Evolutionary conservation across 2,329 filamentous ascomycete genomes (phyloP).

Genomic region (Aureobasidium uvarum): DNA sequence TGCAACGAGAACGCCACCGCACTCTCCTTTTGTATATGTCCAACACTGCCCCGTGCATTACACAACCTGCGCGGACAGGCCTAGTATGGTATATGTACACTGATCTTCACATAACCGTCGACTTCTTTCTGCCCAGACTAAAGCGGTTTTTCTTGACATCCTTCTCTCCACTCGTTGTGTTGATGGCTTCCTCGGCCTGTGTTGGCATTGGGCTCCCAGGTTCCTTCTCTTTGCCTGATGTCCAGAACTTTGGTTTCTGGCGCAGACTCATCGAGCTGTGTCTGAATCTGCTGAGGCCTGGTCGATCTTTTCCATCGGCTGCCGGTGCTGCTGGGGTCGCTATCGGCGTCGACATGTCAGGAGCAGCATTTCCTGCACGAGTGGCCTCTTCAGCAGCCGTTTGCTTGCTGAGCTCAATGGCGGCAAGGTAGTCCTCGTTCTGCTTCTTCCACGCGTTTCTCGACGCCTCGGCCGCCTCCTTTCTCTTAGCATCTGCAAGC

Average conservation of each 20-base stretch:
- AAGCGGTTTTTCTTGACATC: conserved; percentile 61
- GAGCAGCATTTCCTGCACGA: conserved; percentile 25
- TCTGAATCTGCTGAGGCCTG: conserved; percentile 50
- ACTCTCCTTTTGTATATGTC: conserved; percentile 17
- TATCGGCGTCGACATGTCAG: conserved; percentile 13
- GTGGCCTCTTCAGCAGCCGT: conserved; percentile 55
- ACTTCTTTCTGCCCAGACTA: conserved; percentile 71
- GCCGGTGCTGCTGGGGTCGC: conserved; percentile 22
- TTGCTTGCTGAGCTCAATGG: conserved; percentile 65
- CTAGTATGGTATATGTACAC: conserved; percentile 18
- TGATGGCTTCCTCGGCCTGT: conserved; percentile 26
- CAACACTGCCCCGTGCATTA: conserved; percentile 14
- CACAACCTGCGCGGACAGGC: conserved; percentile 8
- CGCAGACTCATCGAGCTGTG: conserved; percentile 74
- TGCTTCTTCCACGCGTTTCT: conserved; percentile 58
- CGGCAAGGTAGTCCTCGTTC: conserved; percentile 63
- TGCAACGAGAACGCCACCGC: not conserved
- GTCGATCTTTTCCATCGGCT: conserved; percentile 29
- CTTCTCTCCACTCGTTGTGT: conserved; percentile 32
- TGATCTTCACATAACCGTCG: conserved; percentile 9
- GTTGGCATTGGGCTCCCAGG: conserved; percentile 37
- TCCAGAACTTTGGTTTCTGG: conserved; percentile 68
- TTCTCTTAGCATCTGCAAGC: conserved; percentile 41
- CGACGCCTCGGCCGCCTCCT: conserved; percentile 43
- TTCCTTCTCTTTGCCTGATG: conserved; percentile 51